A percentile compares a stretch with the other conserved stretches of the same genome.
Conservation (phyloP, 352 stramenopile genomes). For the Phytophthora citrophthora region DNA sequence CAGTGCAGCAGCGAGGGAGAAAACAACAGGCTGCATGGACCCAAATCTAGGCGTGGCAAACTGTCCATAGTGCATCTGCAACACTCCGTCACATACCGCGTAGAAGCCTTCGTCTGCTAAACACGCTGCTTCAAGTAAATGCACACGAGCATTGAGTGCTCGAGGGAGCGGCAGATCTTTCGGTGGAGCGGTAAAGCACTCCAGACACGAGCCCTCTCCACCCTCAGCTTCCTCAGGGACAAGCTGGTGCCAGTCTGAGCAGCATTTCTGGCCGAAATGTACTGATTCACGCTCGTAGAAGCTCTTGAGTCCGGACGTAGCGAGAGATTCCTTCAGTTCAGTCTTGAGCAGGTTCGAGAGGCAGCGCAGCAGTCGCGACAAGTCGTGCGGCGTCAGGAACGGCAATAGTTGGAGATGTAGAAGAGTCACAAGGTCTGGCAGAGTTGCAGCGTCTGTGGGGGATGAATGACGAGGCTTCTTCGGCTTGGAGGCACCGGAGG, state of each 20-base stretch:
- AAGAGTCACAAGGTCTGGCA: conserved; percentile 26
- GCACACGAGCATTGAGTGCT: conserved; percentile 10
- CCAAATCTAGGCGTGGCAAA: conserved; percentile 22
- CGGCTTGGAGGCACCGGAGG: neutral
- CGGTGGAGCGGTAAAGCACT: conserved; percentile 7
- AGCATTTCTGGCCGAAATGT: conserved; percentile 31
- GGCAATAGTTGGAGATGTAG: conserved; percentile 32
- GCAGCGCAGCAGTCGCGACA: conserved; percentile 22
- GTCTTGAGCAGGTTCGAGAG: conserved; percentile 6
- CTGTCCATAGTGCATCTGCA: conserved; percentile 34
- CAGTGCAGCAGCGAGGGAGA: conserved; percentile 19
- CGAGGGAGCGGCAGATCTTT: conserved; percentile 28
- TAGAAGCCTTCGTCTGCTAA: conserved; percentile 17
- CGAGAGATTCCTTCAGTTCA: conserved; percentile 17
- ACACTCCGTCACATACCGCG: conserved; percentile 13
- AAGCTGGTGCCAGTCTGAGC: conserved; percentile 36
- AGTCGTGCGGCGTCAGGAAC: conserved; percentile 30
- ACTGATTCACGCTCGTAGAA: conserved; percentile 17
- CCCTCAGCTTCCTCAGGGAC: conserved; percentile 25
- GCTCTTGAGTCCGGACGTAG: conserved; percentile 14
- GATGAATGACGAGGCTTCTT: conserved; percentile 11
- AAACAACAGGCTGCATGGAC: conserved; percentile 32
- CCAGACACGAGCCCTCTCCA: conserved; percentile 13
- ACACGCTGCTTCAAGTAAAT: conserved; percentile 27
- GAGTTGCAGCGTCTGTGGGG: neutral